These are phyloP conservation scores for Annulohypoxylon stygium DNA, from an alignment of 495 filamentous ascomycete genomes.

Conservation along the genomic window DNA sequence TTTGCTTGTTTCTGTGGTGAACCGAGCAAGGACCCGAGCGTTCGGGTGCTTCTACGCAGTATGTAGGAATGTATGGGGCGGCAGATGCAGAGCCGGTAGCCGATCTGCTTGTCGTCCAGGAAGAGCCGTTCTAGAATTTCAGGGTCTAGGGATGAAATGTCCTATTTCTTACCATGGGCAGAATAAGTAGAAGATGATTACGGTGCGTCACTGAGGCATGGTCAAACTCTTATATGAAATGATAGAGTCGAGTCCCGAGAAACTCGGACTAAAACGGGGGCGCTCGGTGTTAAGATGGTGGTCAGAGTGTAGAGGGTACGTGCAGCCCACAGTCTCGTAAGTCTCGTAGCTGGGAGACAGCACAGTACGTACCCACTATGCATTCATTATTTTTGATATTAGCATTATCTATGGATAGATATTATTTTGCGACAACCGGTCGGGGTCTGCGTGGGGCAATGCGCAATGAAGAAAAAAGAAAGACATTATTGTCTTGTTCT, in stretches of 20 bases:
- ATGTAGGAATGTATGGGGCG: neutral
- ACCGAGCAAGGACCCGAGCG: constrained; percentile 7
- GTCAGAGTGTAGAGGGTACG: neutral
- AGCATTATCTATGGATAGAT: neutral
- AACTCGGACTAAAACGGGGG: neutral
- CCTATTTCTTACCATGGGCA: neutral
- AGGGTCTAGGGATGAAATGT: neutral
- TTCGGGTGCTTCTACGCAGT: neutral
- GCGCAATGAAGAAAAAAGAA: neutral
- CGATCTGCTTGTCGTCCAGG: neutral
- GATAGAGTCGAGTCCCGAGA: neutral
- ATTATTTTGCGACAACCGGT: constrained; percentile 1
- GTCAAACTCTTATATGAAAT: constrained; percentile 23
- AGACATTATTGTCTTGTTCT: neutral
- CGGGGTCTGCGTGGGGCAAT: constrained; percentile 14
- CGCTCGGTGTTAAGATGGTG: constrained; percentile 10
- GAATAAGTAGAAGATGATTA: constrained; percentile 11
- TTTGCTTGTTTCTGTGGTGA: neutral
- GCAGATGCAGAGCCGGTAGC: no score
- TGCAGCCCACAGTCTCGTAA: neutral
- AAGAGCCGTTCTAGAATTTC: neutral
- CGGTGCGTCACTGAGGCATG: neutral
- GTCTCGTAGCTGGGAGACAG: neutral
- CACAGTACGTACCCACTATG: neutral
- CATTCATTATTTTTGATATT: no score